Evolutionary conservation across 164 flowering plant species (phyloP).

Genomic region (Vitis amurensis): DNA sequence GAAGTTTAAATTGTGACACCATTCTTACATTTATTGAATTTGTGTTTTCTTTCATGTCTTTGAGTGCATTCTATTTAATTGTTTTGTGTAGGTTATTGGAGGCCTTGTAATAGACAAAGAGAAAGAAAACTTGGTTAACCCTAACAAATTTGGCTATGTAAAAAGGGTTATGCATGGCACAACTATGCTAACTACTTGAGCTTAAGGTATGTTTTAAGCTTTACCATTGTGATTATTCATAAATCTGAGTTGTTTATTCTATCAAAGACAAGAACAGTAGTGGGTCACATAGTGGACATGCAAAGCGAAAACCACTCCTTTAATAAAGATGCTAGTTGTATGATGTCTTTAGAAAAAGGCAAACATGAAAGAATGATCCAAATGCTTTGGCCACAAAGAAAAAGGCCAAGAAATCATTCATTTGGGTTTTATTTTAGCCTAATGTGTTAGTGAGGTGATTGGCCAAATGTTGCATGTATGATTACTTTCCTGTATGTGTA

Average conservation of each 20-base stretch:
- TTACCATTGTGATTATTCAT: not conserved
- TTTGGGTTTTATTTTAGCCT: not conserved
- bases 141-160: slow-evolving; percentile 95
- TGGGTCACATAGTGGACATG: slow-evolving; percentile 4
- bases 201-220: slow-evolving; percentile 58
- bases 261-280: not conserved
- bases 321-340: not conserved
- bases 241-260: not conserved
- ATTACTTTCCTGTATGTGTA: not conserved
- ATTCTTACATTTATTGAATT: not conserved
- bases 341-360: not conserved
- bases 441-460: not conserved
- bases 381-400: not conserved
- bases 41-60: not conserved
- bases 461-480: not conserved
- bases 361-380: not conserved
- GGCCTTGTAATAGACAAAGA: slow-evolving; percentile 95
- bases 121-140: slow-evolving; percentile 89
- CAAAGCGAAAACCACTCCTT: not conserved
- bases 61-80: slow-evolving; percentile 1
- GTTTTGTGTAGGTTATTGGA: slow-evolving; percentile 72
- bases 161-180: slow-evolving; percentile 99
- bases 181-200: slow-evolving; percentile 74
- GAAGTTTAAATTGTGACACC: not conserved
- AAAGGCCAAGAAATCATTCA: not conserved